Conservation (phyloP, 495 filamentous ascomycete genomes). For the Annulohypoxylon maeteangense region DNA sequence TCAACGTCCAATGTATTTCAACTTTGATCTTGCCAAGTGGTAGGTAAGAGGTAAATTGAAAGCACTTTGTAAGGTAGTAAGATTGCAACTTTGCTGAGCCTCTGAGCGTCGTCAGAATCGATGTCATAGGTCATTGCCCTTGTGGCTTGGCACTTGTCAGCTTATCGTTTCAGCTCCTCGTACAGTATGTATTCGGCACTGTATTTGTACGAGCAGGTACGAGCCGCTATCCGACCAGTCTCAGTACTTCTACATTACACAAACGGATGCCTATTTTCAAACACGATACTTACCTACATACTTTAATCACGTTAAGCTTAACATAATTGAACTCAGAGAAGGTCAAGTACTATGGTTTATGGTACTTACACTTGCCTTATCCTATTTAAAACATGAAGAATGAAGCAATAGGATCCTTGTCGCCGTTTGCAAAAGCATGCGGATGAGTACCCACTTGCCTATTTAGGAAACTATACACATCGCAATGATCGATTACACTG, state of each 20-base stretch:
- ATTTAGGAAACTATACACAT: background rate
- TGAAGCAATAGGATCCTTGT: background rate
- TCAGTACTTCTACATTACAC: background rate
- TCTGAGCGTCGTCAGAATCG: slow-evolving; percentile 38
- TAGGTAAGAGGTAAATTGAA: slow-evolving; percentile 8
- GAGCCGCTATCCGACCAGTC: background rate
- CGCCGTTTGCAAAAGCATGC: background rate
- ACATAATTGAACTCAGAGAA: no score
- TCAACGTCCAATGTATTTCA: background rate
- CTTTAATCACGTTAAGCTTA: no score
- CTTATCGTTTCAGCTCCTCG: slow-evolving; percentile 22
- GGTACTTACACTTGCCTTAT: background rate
- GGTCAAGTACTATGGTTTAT: no score
- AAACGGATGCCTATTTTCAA: no score
- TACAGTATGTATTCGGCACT: background rate
- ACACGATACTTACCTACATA: no score
- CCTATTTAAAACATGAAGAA: background rate
- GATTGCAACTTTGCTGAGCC: slow-evolving; percentile 31
- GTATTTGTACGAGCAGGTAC: background rate
- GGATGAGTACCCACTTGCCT: background rate
- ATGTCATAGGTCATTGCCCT: slow-evolving; percentile 38
- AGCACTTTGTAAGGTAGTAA: background rate
- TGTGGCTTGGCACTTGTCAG: slow-evolving; percentile 37
- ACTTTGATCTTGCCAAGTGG: background rate
- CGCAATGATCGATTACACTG: background rate